A percentile compares a stretch with the other conserved stretches of the same genome.
Conservation (phyloP, 2,329 filamentous ascomycete genomes). For the Aspergillus niger region DNA sequence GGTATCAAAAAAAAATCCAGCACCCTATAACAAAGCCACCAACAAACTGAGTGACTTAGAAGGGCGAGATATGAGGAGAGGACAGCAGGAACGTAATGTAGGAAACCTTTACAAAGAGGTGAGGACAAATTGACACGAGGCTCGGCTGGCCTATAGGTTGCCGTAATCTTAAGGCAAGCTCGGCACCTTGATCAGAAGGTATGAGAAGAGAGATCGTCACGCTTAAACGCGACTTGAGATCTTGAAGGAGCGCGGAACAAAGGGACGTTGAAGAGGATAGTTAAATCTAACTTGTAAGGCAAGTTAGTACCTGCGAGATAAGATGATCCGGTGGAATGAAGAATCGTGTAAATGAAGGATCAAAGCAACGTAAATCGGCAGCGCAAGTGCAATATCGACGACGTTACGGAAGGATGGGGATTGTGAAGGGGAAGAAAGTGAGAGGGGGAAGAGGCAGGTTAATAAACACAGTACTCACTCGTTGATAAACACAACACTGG, state of each 20-base stretch:
- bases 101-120: neutral
- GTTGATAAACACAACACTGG: slow-evolving; percentile 5
- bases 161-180: too few species aligned
- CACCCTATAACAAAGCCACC: neutral
- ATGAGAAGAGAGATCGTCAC: neutral
- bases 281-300: neutral
- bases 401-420: slow-evolving; percentile 2
- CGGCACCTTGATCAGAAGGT: neutral
- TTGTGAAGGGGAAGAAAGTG: slow-evolving; percentile 5
- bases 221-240: neutral
- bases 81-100: neutral
- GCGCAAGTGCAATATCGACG: neutral
- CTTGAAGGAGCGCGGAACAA: neutral
- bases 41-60: neutral
- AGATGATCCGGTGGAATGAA: too few species aligned
- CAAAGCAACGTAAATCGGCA: neutral
- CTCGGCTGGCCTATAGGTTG: neutral
- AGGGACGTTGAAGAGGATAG: neutral
- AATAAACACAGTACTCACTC: slow-evolving; percentile 3
- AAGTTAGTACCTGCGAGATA: neutral
- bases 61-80: neutral
- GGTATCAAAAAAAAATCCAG: neutral
- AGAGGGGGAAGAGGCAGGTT: slow-evolving; percentile 6
- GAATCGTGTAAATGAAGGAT: neutral
- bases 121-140: neutral